phyloP scores from a whole-genome alignment of 2,329 filamentous ascomycete species.

The Trichophyton equinum region DNA sequence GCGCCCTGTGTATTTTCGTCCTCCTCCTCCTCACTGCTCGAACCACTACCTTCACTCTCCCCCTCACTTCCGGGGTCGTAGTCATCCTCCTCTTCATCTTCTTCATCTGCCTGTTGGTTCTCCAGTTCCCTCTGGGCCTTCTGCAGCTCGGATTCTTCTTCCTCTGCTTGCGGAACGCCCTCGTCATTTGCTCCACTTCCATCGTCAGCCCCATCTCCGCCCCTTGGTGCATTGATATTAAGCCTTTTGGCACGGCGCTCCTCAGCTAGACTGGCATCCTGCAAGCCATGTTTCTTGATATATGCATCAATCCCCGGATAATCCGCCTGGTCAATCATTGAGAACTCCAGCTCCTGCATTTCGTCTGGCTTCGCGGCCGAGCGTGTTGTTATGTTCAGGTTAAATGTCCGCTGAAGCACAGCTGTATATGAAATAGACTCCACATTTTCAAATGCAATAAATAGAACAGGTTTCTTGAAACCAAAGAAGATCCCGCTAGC shows the following conservation, averaged over 20 bases:
- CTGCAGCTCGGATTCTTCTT: constrained; percentile 46
- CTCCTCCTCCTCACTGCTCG: constrained; percentile 31
- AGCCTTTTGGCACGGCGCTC: constrained; percentile 47
- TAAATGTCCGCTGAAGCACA: constrained; percentile 53
- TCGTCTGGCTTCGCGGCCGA: constrained; percentile 24
- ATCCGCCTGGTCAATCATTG: constrained; percentile 53
- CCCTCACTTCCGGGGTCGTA: constrained; percentile 40
- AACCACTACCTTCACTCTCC: constrained; percentile 37
- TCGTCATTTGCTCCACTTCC: constrained; percentile 5
- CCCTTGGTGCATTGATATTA: constrained; percentile 36
- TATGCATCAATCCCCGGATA: constrained; percentile 51
- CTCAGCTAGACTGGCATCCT: constrained; percentile 52
- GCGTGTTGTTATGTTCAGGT: constrained; percentile 44
- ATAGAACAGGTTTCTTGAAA: constrained; percentile 53
- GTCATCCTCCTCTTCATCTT: constrained; percentile 39
- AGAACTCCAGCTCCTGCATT: constrained; percentile 48
- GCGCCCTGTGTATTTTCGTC: constrained; percentile 14
- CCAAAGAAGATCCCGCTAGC: constrained; percentile 50
- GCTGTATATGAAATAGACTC: constrained; percentile 51
- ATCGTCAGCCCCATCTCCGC: constrained; percentile 15
- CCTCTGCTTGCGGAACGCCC: constrained; percentile 19
- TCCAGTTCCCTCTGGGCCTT: constrained; percentile 45
- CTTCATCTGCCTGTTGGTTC: constrained; percentile 21
- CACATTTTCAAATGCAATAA: constrained; percentile 48
- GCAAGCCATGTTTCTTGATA: constrained; percentile 47